Percentiles rank a stretch among this genome's conserved stretches.
These are phyloP conservation scores for Tetragonia tetragonoides DNA, from an alignment of 148 eudicot species.

Conservation along the genomic window DNA sequence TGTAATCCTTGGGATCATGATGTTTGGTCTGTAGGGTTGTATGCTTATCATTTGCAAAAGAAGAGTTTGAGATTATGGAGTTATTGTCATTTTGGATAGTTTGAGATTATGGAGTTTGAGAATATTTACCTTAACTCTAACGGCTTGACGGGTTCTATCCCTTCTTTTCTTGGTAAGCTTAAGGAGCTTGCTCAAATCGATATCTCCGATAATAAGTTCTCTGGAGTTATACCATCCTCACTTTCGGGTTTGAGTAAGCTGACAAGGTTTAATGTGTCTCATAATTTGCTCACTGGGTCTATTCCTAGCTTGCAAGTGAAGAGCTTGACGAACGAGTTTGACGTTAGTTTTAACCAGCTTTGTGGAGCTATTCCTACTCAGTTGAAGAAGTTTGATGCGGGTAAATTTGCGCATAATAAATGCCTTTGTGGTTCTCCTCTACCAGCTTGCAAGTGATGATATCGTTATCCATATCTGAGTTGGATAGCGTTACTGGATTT, in stretches of 20 bases:
- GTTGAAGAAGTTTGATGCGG: conserved; percentile 11
- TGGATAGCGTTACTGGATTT: too few relatives aligned
- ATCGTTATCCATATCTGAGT: too few relatives aligned
- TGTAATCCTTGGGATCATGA: too few relatives aligned
- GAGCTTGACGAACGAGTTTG: conserved; percentile 18
- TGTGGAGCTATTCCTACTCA: conserved; percentile 33
- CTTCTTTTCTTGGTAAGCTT: conserved; percentile 35
- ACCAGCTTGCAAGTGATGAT: conserved; percentile 1
- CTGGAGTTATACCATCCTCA: conserved; percentile 40
- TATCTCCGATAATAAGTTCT: conserved; percentile 39
- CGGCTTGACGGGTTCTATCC: conserved; percentile 43
- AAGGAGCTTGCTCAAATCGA: conserved; percentile 39
- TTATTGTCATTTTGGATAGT: too few relatives aligned
- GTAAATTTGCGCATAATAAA: conserved; percentile 27
- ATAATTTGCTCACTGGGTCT: conserved; percentile 45
- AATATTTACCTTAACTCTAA: conserved; percentile 36
- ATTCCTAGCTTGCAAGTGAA: conserved; percentile 30
- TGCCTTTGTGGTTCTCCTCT: conserved; percentile 41
- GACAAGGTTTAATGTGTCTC: conserved; percentile 38
- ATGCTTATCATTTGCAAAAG: too few relatives aligned
- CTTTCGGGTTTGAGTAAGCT: conserved; percentile 32
- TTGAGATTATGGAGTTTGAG: too few relatives aligned
- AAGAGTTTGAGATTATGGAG: too few relatives aligned
- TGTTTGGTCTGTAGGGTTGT: too few relatives aligned
- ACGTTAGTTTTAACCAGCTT: conserved; percentile 33